These are phyloP conservation scores for Fusarium buxicola DNA, from an alignment of 2,329 filamentous ascomycete species.

Conservation along the genomic window DNA sequence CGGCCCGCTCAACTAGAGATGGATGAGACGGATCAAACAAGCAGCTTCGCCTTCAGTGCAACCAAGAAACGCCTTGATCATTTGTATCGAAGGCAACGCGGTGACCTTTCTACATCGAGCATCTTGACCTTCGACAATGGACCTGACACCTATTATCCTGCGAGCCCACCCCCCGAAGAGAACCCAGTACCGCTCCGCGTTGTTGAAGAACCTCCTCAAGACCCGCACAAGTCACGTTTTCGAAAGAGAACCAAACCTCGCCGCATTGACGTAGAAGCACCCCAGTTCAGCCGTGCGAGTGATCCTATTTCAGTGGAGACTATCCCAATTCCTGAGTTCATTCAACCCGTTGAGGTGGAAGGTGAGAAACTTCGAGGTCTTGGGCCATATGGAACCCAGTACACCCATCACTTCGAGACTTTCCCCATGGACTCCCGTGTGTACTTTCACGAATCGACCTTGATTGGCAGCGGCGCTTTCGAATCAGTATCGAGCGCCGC, in stretches of 20 bases:
- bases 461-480: constrained; percentile 67
- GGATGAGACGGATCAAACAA: constrained; percentile 51
- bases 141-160: constrained; percentile 29
- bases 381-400: constrained; percentile 70
- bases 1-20: constrained; percentile 69
- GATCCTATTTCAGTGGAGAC: constrained; percentile 58
- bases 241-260: constrained; percentile 59
- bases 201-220: constrained; percentile 12
- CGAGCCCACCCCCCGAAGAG: constrained; percentile 42
- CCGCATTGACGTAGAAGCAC: constrained; percentile 61
- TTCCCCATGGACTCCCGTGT: constrained; percentile 67
- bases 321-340: constrained; percentile 12
- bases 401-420: constrained; percentile 71
- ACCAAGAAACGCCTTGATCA: constrained; percentile 67
- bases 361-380: constrained; percentile 60
- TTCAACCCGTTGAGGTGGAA: constrained; percentile 26
- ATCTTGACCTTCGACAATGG: constrained; percentile 31
- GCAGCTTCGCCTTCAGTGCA: constrained; percentile 57
- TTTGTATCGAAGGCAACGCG: constrained; percentile 59
- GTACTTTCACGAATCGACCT: constrained; percentile 70
- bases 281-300: constrained; percentile 64
- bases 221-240: constrained; percentile 47
- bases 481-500: constrained; percentile 51
- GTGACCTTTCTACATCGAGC: constrained; percentile 41
- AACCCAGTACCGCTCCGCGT: constrained; percentile 38